Base-by-base conservation (phyloP, 768 basidiomycete genomes). In the Russula sp. region DNA sequence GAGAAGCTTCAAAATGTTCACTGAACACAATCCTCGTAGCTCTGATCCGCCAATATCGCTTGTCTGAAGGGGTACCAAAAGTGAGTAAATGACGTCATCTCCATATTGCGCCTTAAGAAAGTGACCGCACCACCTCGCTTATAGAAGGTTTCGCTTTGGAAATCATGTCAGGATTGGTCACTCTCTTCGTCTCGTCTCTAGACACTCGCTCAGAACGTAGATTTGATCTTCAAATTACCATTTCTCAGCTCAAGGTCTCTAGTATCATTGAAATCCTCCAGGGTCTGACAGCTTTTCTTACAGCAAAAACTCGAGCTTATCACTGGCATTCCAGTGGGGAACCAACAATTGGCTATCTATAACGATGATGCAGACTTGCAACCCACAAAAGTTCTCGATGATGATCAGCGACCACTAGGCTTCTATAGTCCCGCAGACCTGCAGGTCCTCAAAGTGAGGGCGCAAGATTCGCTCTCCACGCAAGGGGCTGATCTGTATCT, bases 151-250 rank as follows among this genome's bases (percentile, higher is more conserved):
- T 40, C 40, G 6, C 40, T 40, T 14, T 13, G 2, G 1, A 18
- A 1, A 42, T 34, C 53, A 80, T 80, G 80, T 77, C 78, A 34
- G 73, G 70, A 59, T 74, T 76, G 59, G 77, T 92, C 51, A 88
- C 82, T 57, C 76, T 97, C 49, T 94, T 85, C 68, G 86, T 98
- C 7, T 73, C 83, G 13, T 98, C 95, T 9, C 87, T 86, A 6
- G 93, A 97, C 71, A 96, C 94, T 2, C 88, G 84, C 66, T 93
- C 92, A 0, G 96, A 98, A 75, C 84, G 96, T 52, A 83, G 89
- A 0, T 84, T 92, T 65, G 90, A 94, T 69, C 82, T 85, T 31
- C 82, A 86, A 65, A 75, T 85, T 35, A 88, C 89, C 0, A 79
- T 98, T 54, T 80, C 79, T 40, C 82, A 89, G 68, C 85, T 98